phyloP scores from a whole-genome alignment of 305 asterid genomes.

The Rubia tinctorum region DNA sequence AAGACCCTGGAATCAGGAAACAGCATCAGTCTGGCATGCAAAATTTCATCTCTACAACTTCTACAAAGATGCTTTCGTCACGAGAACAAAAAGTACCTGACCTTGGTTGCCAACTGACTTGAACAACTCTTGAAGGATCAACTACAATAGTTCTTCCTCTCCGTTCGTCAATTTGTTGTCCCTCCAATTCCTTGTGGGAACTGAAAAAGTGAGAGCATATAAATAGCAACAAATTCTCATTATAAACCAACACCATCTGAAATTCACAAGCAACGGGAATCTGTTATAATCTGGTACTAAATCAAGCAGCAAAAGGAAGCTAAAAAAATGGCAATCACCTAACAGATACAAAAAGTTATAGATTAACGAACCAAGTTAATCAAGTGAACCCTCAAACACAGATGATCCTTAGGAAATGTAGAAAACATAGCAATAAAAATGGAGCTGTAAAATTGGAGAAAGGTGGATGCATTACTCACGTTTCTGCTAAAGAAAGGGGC shows the following conservation, averaged over 20 bases:
- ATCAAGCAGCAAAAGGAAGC: not conserved
- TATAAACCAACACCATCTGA: not conserved
- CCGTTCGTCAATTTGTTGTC: constrained; percentile 25
- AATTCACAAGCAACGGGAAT: not conserved
- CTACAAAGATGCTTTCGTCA: not conserved
- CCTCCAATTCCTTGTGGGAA: constrained; percentile 45
- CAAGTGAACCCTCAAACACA: not conserved
- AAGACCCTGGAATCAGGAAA: constrained; percentile 63
- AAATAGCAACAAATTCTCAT: not conserved
- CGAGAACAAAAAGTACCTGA: constrained; percentile 48
- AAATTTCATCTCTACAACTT: not conserved
- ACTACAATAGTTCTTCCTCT: constrained; percentile 26
- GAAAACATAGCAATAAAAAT: not conserved
- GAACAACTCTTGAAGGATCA: constrained; percentile 64
- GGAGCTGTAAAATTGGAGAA: constrained; percentile 3
- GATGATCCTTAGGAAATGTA: not conserved
- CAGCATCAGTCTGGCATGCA: constrained; percentile 18
- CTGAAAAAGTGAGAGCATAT: constrained; percentile 28
- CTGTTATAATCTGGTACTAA: not conserved
- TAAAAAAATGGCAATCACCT: not conserved
- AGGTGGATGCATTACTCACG: constrained; percentile 31
- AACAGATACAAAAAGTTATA: not conserved
- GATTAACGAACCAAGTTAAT: not conserved
- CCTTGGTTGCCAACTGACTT: constrained; percentile 92
- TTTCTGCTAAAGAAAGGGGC: constrained; percentile 31